These are phyloP conservation scores for Asterella californica DNA, from an alignment of 225 moss, liverwort and hornwort genomes.

Conservation along the genomic window DNA sequence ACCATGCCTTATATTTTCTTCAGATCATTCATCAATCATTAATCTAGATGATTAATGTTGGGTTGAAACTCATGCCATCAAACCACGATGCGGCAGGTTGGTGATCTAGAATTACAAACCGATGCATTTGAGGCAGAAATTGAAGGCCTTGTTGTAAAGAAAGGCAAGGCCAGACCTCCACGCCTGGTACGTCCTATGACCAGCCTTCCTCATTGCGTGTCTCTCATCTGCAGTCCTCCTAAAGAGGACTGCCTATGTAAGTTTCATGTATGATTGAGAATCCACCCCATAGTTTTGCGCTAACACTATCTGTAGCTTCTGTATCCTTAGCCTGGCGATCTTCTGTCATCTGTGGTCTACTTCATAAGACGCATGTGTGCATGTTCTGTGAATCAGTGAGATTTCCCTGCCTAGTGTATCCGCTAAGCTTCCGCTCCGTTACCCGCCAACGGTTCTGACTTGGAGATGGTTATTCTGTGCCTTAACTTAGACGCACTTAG, in stretches of 20 bases:
- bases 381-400: neutral
- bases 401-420: neutral
- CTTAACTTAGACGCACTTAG: slow-evolving; percentile 59
- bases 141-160: slow-evolving; percentile 79
- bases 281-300: neutral
- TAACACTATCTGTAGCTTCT: neutral
- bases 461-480: neutral
- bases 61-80: neutral
- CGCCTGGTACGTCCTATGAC: slow-evolving; percentile 60
- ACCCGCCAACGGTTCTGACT: neutral
- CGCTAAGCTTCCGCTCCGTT: neutral
- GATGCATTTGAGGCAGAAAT: slow-evolving; percentile 93
- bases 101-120: slow-evolving; percentile 73
- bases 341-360: neutral
- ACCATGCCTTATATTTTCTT: neutral
- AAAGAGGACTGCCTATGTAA: neutral
- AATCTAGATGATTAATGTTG: neutral
- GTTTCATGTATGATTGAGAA: neutral
- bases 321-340: neutral
- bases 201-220: neutral
- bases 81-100: slow-evolving; percentile 48
- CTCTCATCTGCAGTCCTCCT: neutral
- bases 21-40: neutral
- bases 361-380: neutral
- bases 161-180: slow-evolving; percentile 85